Evolutionary conservation across 2,329 filamentous ascomycete species (phyloP), one percentile per base, ranked within the genome.

Genomic region (Rhinocladiella mackenziei): DNA sequence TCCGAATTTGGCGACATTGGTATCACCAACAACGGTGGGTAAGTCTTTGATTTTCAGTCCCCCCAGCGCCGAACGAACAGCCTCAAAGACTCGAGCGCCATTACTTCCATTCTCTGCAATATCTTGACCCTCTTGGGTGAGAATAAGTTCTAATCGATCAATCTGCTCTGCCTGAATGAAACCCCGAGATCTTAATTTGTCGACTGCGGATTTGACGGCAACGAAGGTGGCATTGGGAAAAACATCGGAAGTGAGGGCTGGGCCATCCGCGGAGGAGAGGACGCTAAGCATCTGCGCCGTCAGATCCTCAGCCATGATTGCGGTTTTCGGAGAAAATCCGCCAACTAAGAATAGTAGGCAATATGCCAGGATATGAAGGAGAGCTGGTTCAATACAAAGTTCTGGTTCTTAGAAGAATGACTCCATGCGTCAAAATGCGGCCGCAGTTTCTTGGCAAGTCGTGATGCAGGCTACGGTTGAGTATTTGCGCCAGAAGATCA

Each of bases 81-180:
- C 84, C 59, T 87, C 80, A 59, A 88, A 91, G 45, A 91, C 86
- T 51, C 84, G 84, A 48, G 84, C 86, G 65, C 91, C 86, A 66
- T 89, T 86, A 61, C 84, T 88, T 48, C 86, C 86, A 67, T 86
- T 79, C 58, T 75, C 74, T 26, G 79, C 83, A 60, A 91, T 86
- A 55, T 78, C 73, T 62, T 85, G 73, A 9, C 79, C 86, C 62
- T 91, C 86, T 20, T 78, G 68, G 48, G 94, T 92, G 22, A 97
- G 72, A 25, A 82, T 60, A 10, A 83, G 78, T 60, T 89, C 80
- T 63, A 96, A 87, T 39, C 76, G 75, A 56, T 96, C 89, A 50
- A 88, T 76, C 34, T 86, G 84, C 58, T 94, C 81, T 68, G 95
- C 96, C 55, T 77, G 74, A 53, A 97, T 74, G 88, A 96, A 96